These are phyloP conservation scores for Trichoderma atrobrunneum DNA, from an alignment of 2,329 filamentous ascomycete genomes.

Conservation along the genomic window DNA sequence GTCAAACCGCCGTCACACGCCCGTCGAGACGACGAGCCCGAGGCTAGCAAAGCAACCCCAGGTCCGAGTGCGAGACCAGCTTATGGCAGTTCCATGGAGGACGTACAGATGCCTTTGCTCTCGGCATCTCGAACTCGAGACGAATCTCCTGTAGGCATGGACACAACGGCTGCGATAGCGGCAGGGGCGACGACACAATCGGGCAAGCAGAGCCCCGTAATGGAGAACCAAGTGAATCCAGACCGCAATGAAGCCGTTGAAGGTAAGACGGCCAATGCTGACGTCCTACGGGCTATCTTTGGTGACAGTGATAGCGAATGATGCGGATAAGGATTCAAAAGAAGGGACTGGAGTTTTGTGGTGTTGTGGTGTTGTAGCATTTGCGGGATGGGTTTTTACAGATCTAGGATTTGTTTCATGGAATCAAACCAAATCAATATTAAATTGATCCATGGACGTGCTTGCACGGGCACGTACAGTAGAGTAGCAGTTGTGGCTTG, in stretches of 20 bases:
- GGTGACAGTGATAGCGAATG: slow-evolving; percentile 75
- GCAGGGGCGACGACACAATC: background rate
- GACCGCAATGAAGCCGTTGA: slow-evolving; percentile 69
- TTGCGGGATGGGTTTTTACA: no score
- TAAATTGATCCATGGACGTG: background rate
- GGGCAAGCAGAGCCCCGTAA: background rate
- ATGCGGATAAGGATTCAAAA: slow-evolving; percentile 18
- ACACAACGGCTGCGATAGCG: background rate
- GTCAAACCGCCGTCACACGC: slow-evolving; percentile 74
- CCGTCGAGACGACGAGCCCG: slow-evolving; percentile 47
- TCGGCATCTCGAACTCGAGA: background rate
- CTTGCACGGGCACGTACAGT: background rate
- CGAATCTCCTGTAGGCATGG: background rate
- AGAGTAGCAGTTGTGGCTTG: background rate
- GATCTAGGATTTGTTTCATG: no score
- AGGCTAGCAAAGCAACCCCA: slow-evolving; percentile 20
- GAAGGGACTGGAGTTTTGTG: background rate
- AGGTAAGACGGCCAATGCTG: slow-evolving; percentile 69
- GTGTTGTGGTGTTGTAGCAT: background rate
- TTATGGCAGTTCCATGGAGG: slow-evolving; percentile 3
- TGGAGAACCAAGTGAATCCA: slow-evolving; percentile 54
- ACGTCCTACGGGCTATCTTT: slow-evolving; percentile 90
- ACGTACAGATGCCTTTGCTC: background rate
- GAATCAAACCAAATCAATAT: no score
- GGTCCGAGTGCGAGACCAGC: background rate